Base-by-base conservation (phyloP, 2,329 filamentous ascomycete genomes). In the Tolypocladium paradoxum region DNA sequence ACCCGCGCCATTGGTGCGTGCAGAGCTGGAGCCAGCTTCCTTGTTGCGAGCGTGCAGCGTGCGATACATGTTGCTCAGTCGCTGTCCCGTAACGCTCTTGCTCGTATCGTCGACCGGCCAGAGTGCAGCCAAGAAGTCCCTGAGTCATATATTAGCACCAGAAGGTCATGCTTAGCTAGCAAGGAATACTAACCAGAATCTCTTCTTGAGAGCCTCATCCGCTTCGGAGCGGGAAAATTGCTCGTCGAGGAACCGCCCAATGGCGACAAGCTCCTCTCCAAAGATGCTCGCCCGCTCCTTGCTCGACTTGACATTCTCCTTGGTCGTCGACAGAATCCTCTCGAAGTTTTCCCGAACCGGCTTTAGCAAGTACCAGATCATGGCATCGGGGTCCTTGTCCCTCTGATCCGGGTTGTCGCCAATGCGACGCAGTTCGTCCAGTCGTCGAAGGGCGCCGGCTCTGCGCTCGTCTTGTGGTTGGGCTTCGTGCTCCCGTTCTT, bases 271-370 rank as follows among this genome's bases (percentile, higher is more conserved):
- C 61, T 84, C 79, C 31, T 73, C 70, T 60, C 83, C 83, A 62
- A 85, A 78, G 45, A 83, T 76, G 61, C 73, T 76, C 24, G 84
- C 77, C 46, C 84, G 76, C 51, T 80, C 76, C 58, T 84, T 82
- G 60, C 80, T 79, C 31, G 78, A 81, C 52, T 81, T 81, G 56
- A 84, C 79, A 49, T 77, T 77, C 58, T 82, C 81, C 58, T 79
- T 80, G 2, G 80, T 85, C 4, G 82, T 83, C 50, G 76, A 77
- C 52, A 79, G 72, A 52, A 86, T 79, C 31, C 72, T 74, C 57
- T 78, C 76, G 50, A 87, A 77, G 56, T 81, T 83, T 55, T 79
- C 75, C 49, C 75, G 75, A 31, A 86, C 79, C 16, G 82, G 81
- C 55, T 79, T 78, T 55, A 85, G 65, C 37, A 78, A 61, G 54